phyloP scores from a whole-genome alignment of 2,329 filamentous ascomycete species.

The Diaporthe caulivora region DNA sequence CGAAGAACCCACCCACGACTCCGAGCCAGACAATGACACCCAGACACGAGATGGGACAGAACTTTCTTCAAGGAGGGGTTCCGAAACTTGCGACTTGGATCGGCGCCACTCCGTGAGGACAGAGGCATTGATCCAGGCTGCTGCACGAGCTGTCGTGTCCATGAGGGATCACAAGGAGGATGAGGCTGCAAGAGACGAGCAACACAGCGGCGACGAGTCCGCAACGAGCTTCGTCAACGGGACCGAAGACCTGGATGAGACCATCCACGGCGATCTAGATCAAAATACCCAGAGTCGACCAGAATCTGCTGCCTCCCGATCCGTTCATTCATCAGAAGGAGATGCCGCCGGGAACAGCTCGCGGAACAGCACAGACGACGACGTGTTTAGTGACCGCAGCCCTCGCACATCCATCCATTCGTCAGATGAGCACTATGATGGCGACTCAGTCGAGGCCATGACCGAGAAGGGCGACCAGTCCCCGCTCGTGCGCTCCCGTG shows the following conservation, averaged over 20 bases:
- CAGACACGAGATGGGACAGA: constrained; percentile 24
- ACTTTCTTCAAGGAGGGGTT: constrained; percentile 39
- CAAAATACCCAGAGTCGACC: constrained; percentile 39
- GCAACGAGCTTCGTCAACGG: constrained; percentile 41
- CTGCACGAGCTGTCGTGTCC: constrained; percentile 63
- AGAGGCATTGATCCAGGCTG: constrained; percentile 66
- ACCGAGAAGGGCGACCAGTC: constrained; percentile 40
- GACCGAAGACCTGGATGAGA: constrained; percentile 37
- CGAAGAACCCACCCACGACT: constrained; percentile 2
- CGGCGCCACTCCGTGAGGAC: constrained; percentile 59
- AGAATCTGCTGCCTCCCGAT: constrained; percentile 42
- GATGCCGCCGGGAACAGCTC: constrained; percentile 61
- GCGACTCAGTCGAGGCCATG: constrained; percentile 41
- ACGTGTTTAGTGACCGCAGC: constrained; percentile 71
- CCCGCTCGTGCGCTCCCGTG: constrained; percentile 53
- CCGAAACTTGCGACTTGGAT: constrained; percentile 41
- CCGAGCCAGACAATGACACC: constrained; percentile 30
- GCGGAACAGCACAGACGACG: constrained; percentile 65
- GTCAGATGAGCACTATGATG: constrained; percentile 49
- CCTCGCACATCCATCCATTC: constrained; percentile 69
- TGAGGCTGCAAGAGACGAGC: constrained; percentile 38
- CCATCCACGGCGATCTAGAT: constrained; percentile 34
- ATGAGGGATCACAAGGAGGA: constrained; percentile 46
- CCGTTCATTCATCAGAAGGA: constrained; percentile 44
- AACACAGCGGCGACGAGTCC: constrained; percentile 40